Base-by-base conservation (phyloP, 805 yeast species). In the Lachancea cidri region DNA sequence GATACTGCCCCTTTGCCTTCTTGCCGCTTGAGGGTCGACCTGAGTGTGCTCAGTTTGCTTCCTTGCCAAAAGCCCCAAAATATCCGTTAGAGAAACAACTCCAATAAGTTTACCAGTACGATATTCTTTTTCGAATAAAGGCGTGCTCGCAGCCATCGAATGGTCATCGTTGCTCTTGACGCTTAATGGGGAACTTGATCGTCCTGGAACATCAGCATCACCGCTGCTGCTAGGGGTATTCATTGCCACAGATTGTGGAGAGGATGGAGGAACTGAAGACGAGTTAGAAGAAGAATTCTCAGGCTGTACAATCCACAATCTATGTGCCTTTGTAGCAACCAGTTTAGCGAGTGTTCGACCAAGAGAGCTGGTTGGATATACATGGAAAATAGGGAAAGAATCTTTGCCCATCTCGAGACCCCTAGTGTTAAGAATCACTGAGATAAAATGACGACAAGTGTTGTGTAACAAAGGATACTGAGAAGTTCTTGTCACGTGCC, bases 371-470 rank as follows among this genome's bases (percentile, higher is more conserved):
- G 75, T 73, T 46, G 79, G 77, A 47, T 86, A 82, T 18, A 91
- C 96, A 61, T 91, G 95, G 73, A 91, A 91, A 31, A 93, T 91
- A 14, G 98, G 98, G 72, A 83, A 91, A 32, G 94, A 87, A 67
- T 91, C 98, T 64, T 89, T 88, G 58, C 88, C 89, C 36, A 53
- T 60, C 55, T 83, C 94, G 24, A 91, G 72, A 16, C 98, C 98
- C 58, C 96, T 81, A 41, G 82, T 81, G 49, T 84, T 82, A 48
- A 93, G 73, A 46, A 89, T 88, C 47, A 88, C 83, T 11, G 94
- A 79, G 43, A 91, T 79, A 60, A 91, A 91, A 64, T 85, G 93
- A 54, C 87, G 72, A 64, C 96, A 93, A 5, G 93, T 73, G 60
- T 84, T 82, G 55, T 83, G 82, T 43, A 91, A 71, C 48, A 86